These are phyloP conservation scores for Colletotrichum karsti DNA, from an alignment of 2,329 filamentous ascomycete species.

Conservation along the genomic window DNA sequence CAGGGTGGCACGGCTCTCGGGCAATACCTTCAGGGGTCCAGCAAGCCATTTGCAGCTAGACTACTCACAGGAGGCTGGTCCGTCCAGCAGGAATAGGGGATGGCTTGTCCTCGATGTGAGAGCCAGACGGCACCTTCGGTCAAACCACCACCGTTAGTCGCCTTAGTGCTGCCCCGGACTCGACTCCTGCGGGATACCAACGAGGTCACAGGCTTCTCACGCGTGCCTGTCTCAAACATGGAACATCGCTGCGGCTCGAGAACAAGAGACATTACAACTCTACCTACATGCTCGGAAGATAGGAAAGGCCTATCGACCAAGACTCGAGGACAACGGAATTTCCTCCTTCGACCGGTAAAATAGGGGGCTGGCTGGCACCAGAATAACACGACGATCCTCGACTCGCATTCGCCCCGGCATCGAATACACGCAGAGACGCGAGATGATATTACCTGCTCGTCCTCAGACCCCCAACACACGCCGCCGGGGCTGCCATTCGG, in stretches of 20 bases:
- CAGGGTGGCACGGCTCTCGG: constrained; percentile 17
- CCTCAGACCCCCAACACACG: neutral
- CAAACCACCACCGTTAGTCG: constrained; percentile 21
- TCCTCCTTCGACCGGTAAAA: neutral
- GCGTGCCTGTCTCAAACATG: constrained; percentile 18
- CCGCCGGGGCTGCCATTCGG: neutral
- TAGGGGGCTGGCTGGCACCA: neutral
- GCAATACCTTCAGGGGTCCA: constrained; percentile 26
- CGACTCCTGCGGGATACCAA: neutral
- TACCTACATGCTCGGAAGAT: neutral
- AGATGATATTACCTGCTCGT: neutral
- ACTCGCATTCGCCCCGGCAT: neutral
- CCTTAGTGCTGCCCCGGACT: constrained; percentile 16
- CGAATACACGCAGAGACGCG: neutral
- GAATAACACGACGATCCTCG: neutral
- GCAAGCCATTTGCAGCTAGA: constrained; percentile 13
- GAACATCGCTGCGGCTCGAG: neutral
- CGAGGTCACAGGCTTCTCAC: constrained; percentile 14
- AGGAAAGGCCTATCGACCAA: neutral
- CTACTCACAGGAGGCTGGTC: constrained; percentile 16
- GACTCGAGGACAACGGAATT: neutral
- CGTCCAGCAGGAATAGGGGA: constrained; percentile 8
- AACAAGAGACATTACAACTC: neutral
- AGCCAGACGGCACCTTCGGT: constrained; percentile 3
- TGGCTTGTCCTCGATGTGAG: neutral